Evolutionary conservation across 768 basidiomycete genomes (phyloP), one percentile per base, ranked within the genome.

Genomic region (Strobilomyces dryophilus): DNA sequence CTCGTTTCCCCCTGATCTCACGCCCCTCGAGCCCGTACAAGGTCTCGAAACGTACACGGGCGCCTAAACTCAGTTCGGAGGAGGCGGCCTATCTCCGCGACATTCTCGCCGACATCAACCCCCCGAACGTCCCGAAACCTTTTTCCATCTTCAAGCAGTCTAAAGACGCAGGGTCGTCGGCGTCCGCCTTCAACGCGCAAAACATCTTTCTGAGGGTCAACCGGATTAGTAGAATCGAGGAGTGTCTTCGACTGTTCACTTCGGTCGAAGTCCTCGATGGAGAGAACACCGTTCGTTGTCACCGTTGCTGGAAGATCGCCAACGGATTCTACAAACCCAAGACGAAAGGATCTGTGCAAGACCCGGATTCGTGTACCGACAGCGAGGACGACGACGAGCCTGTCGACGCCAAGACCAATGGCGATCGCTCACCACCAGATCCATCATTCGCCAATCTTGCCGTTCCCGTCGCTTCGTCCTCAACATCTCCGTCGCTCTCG

Each of bases 231-330:
- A 37, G 54, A 37, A 66, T 64, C 4, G 88, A 90, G 61, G 92
- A 94, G 52, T 92, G 89, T 57, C 70, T 95, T 54, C 77, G 84
- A 57, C 77, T 89, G 73, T 98, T 98, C 71, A 97, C 94, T 0
- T 79, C 87, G 5, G 94, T 97, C n/a, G 95, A 98, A 62, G 81
- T 91, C 8, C 73, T 98, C 32, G 90, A 97, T 60, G 92, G 92
- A 0, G 95, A 97, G 61, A 97, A 98, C 61, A 87, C 85, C 74
- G 94, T 97, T 49, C 93, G 93, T 0, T 98, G 95, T 67, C 79
- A 87, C 58, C 79, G 87, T 47, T 98, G 95, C 71, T 98, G 95
- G 95, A 94, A 92, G 75, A 84, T 92, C 34, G 83, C 81, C 51
- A 82, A 92, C 63, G 87, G 88, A 17, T 68, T 77, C 52, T 80